phyloP scores from a whole-genome alignment of 139 green algal species.

The Chlamydomonas incerta region DNA sequence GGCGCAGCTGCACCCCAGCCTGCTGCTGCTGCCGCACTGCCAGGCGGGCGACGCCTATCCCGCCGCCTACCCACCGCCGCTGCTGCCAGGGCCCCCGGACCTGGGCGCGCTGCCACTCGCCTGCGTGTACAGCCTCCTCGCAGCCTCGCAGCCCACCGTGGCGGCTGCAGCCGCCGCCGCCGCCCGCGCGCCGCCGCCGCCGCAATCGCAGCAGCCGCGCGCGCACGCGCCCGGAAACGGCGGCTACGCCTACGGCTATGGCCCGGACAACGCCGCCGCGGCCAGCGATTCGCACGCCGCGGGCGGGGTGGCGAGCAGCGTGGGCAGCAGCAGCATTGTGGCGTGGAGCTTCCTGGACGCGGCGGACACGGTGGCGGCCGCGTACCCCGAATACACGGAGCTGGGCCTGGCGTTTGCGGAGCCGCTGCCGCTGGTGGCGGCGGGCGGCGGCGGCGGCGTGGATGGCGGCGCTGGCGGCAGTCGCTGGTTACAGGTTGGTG shows the following conservation, averaged over 20 bases:
- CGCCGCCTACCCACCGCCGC: neutral
- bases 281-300: conserved; percentile 30
- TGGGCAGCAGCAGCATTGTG: conserved; percentile 34
- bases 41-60: neutral
- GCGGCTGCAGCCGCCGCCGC: conserved; percentile 10
- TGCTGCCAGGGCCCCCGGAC: neutral
- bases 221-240: neutral
- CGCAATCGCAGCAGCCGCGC: too few relatives aligned
- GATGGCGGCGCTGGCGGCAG: neutral
- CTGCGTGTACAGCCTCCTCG: conserved; percentile 1
- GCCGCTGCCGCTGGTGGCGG: conserved; percentile 14
- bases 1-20: neutral
- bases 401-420: conserved; percentile 26
- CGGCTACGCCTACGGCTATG: neutral
- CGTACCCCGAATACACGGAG: neutral
- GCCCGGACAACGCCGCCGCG: neutral
- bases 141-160: neutral
- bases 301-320: conserved; percentile 20
- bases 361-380: neutral
- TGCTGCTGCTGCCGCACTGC: neutral
- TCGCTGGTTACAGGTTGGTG: conserved; percentile 21
- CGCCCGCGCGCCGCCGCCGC: neutral
- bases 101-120: neutral
- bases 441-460: neutral
- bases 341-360: conserved; percentile 29